These are phyloP conservation scores for Quercus robur DNA, from an alignment of 306 rosid genomes.

Conservation along the genomic window DNA sequence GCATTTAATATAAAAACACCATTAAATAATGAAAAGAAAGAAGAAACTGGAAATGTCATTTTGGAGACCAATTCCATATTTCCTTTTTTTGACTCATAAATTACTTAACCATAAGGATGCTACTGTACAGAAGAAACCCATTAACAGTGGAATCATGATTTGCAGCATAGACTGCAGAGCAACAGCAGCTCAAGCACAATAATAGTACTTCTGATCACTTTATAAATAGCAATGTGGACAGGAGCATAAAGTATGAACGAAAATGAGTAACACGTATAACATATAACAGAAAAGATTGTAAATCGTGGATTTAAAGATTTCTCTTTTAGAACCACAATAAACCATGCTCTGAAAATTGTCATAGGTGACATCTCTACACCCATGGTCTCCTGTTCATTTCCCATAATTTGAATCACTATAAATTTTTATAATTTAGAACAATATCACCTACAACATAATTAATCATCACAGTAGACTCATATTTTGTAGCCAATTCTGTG, in stretches of 20 bases:
- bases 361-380: not conserved
- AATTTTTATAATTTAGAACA: not conserved
- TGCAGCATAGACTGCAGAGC: not conserved
- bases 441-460: not conserved
- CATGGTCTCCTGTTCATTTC: not conserved
- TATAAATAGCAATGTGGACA: not conserved
- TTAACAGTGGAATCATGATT: not conserved
- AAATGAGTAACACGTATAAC: not conserved
- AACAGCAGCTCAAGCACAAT: not conserved
- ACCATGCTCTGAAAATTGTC: not conserved
- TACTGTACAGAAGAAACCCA: not conserved
- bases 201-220: not conserved
- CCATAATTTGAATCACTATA: not conserved
- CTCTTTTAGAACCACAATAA: not conserved
- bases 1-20: not conserved
- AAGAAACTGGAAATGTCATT: not conserved
- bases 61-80: not conserved
- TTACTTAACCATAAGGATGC: not conserved
- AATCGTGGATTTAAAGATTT: not conserved
- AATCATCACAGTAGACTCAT: not conserved
- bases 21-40: not conserved
- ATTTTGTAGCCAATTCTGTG: not conserved
- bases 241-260: not conserved
- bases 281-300: not conserved
- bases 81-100: not conserved